Percentiles rank a stretch among this genome's conserved stretches.
Evolutionary conservation across 1,284 basidiomycete species (phyloP).

Genomic region (Schizopora paradoxa): DNA sequence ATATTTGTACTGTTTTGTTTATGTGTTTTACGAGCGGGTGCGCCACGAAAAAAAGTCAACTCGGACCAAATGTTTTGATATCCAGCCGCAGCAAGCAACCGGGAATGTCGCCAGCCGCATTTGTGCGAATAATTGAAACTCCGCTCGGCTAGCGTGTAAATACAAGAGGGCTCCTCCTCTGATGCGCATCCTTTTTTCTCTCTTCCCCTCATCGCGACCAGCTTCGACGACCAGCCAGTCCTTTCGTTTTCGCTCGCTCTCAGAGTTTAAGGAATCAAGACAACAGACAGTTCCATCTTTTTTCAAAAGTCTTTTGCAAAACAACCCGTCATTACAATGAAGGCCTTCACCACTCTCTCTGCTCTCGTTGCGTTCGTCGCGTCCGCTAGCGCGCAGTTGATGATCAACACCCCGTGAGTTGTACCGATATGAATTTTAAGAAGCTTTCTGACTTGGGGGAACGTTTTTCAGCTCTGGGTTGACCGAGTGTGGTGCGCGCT

Average conservation of each 20-base stretch:
- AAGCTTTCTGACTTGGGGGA: background rate
- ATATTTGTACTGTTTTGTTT: too few species aligned
- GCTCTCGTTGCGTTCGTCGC: conserved; percentile 44
- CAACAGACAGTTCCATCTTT: background rate
- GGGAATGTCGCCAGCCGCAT: too few species aligned
- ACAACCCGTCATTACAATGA: conserved; percentile 37
- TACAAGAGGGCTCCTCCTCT: too few species aligned
- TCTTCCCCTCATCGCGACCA: too few species aligned
- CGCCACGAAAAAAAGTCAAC: too few species aligned
- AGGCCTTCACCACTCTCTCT: conserved; percentile 39
- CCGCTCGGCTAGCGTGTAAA: too few species aligned
- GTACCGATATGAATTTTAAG: background rate
- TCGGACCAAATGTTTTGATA: too few species aligned
- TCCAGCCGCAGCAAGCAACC: too few species aligned
- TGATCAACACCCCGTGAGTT: conserved; percentile 67
- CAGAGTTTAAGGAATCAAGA: background rate
- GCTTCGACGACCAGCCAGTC: too few species aligned
- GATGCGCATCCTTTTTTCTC: too few species aligned
- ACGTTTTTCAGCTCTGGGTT: conserved; percentile 16
- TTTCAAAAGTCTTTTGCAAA: conserved; percentile 6
- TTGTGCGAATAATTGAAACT: too few species aligned
- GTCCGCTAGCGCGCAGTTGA: conserved; percentile 40
- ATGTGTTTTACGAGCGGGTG: too few species aligned
- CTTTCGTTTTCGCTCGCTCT: background rate
- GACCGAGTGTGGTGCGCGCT: conserved; percentile 34